Base-by-base conservation (phyloP, 441 rosid species). In the Aleurites moluccanus region DNA sequence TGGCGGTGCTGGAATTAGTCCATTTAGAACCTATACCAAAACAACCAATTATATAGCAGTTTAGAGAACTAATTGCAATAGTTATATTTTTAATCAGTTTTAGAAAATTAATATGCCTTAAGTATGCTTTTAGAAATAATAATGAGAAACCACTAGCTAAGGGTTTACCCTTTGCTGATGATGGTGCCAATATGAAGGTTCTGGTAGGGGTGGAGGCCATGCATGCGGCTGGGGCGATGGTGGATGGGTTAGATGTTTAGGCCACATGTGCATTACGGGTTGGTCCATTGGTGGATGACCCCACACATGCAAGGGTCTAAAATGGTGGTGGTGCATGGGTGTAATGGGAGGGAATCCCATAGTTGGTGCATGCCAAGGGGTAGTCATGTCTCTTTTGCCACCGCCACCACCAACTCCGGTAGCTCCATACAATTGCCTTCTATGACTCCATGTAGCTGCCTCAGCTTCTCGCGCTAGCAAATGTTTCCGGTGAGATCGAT, bases 301-400 rank as follows among this genome's bases (percentile, higher is more conserved):
- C 98, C 97, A 94, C 0, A 92, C 98, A 70, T 94, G 97, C 63
- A 91, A 82, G 11, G 96, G 96, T 84, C 90, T 84, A 33, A 86
- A 86, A 50, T 79, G 86, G 63, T 66, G 89, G 59, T 84, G 80
- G 67, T 85, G 90, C 77, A 83, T 69, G 73, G 92, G 76, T 21
- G 70, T 74, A 30, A 86, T 77, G 0, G 90, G 91, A 60, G 96
- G 98, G 78, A 89, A 94, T 70, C 94, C 97, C 77, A 94, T 82
- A 10, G 90, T 87, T 16, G 91, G 92, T 75, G 92, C 86, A 66
- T 79, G 79, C 96, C 96, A 89, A 3, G 84, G 83, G 66, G n/a
- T n/a, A n/a, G 77, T 84, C 78, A 81, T 74, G 10, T 83, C 84
- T 80, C 85, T 87, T 62, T 72, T 67, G 14, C 77, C 80, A 62